A percentile compares a stretch with the other conserved stretches of the same genome.
phyloP scores from a whole-genome alignment of 257 asterid species.

The Solanum chaucha region DNA sequence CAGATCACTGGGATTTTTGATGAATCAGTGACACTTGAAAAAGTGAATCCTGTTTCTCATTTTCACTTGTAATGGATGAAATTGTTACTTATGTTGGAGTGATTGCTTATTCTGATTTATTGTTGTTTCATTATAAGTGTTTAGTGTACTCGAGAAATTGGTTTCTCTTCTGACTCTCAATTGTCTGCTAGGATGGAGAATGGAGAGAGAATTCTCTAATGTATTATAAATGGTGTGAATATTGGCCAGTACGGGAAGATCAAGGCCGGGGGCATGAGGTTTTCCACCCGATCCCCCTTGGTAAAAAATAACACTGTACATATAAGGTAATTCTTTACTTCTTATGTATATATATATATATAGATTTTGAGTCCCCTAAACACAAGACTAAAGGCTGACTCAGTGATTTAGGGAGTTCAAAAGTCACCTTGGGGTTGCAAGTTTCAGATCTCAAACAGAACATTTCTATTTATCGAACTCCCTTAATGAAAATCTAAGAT shows the following conservation, averaged over 20 bases:
- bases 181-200: neutral
- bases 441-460: neutral
- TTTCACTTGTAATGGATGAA: neutral
- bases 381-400: neutral
- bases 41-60: neutral
- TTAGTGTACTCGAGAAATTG: neutral
- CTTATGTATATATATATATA: too few relatives aligned
- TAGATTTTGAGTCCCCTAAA: neutral
- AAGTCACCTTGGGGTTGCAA: neutral
- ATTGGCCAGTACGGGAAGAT: neutral
- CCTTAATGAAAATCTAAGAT: neutral
- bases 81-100: neutral
- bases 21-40: neutral
- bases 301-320: neutral
- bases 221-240: neutral
- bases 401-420: neutral
- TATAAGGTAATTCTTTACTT: neutral
- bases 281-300: neutral
- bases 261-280: neutral
- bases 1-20: neutral
- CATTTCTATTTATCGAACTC: too few relatives aligned
- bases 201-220: neutral
- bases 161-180: neutral
- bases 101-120: neutral
- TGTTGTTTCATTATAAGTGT: neutral